Percentiles rank a stretch among this genome's conserved stretches.
Conservation (phyloP, 768 basidiomycete species). For the Leccinum uliginosum region DNA sequence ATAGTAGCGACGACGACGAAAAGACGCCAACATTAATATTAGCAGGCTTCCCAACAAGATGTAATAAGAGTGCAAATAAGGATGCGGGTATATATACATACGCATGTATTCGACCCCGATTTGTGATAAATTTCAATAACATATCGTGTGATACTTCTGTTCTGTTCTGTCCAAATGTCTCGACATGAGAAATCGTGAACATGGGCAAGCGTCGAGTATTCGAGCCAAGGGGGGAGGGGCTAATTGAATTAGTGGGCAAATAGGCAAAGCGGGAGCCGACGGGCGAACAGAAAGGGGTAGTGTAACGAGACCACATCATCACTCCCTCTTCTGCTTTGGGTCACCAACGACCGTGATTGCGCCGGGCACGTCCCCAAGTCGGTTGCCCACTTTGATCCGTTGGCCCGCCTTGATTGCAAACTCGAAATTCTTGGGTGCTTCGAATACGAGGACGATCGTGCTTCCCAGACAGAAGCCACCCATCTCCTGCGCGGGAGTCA, state of each 20-base stretch:
- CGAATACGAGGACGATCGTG: constrained; percentile 95
- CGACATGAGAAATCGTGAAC: neutral
- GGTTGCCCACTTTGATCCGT: constrained; percentile 84
- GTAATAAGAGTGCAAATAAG: neutral
- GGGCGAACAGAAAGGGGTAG: neutral
- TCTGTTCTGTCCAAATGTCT: neutral
- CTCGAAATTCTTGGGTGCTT: constrained; percentile 82
- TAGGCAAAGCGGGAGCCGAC: neutral
- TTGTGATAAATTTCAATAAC: constrained; percentile 5
- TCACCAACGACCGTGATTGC: constrained; percentile 23
- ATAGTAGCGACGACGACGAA: neutral
- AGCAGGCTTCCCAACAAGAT: neutral
- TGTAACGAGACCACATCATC: neutral
- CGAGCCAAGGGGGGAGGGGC: neutral
- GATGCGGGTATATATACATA: constrained; percentile 19
- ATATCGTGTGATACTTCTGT: neutral
- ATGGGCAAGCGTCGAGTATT: neutral
- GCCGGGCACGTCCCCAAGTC: constrained; percentile 54
- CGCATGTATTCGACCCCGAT: constrained; percentile 3
- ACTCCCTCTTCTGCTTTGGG: constrained; percentile 32
- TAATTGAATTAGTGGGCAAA: neutral
- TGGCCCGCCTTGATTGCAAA: constrained; percentile 75
- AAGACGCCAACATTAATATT: neutral
- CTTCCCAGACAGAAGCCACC: constrained; percentile 95
- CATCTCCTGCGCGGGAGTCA: constrained; percentile 89